Percentiles rank a stretch among this genome's conserved stretches.
Evolutionary conservation across 2,329 filamentous ascomycete genomes (phyloP).

Genomic region (Fragosphaeria purpurea): DNA sequence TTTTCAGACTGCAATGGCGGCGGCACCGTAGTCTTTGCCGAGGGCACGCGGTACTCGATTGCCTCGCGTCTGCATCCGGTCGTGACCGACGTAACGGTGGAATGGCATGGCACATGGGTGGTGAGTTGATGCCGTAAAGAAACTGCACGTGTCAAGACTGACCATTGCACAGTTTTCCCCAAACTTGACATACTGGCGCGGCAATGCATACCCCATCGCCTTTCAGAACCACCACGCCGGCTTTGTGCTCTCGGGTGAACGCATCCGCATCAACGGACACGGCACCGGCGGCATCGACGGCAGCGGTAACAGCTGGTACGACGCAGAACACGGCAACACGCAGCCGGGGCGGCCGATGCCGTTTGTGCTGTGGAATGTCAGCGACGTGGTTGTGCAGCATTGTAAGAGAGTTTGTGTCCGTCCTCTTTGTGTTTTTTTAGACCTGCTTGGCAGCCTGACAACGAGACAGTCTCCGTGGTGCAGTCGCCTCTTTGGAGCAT

Average conservation of each 20-base stretch:
- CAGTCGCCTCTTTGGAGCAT: constrained; percentile 43
- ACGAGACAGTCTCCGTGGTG: constrained; percentile 30
- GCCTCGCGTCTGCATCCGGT: constrained; percentile 37
- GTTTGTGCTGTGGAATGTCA: constrained; percentile 48
- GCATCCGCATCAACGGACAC: constrained; percentile 41
- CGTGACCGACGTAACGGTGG: constrained; percentile 37
- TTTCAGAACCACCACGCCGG: constrained; percentile 48
- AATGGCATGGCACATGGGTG: constrained; percentile 43
- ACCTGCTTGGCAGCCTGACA: not conserved
- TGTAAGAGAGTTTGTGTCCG: constrained; percentile 16
- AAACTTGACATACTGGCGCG: constrained; percentile 44
- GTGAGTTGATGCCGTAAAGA: constrained; percentile 20
- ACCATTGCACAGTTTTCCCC: constrained; percentile 29
- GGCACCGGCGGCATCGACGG: constrained; percentile 43
- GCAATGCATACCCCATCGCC: constrained; percentile 39
- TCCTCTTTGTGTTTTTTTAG: no score
- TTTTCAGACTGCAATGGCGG: constrained; percentile 17
- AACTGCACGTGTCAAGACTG: no score
- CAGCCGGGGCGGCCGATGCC: constrained; percentile 45
- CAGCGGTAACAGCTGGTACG: constrained; percentile 46
- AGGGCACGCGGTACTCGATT: constrained; percentile 40
- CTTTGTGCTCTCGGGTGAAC: constrained; percentile 38
- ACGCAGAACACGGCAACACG: constrained; percentile 33
- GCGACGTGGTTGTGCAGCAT: constrained; percentile 41
- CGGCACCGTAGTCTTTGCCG: constrained; percentile 38